Evolutionary conservation across 768 basidiomycete species (phyloP), one percentile per base, ranked within the genome.

Genomic region (Podaxis carcinomalis): DNA sequence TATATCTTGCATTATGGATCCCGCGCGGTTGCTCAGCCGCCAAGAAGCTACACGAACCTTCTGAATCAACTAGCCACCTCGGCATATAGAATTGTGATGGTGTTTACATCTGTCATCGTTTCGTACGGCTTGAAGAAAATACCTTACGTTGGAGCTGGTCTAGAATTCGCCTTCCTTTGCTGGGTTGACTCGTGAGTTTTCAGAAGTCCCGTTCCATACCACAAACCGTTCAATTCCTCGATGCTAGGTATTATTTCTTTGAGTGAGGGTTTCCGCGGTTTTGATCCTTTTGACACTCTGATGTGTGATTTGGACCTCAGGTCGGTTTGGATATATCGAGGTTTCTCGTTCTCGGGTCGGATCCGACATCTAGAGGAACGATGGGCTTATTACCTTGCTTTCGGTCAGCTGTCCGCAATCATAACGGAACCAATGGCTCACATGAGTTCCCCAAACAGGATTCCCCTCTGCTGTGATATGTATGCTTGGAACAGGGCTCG

Each of bases 301-400:
- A 32, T n/a, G 14, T 2, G 14, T 16, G 68, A n/a, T 10, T 36
- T 55, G 19, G 47, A 59, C 23, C 32, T 39, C 59, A 92, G 91
- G 68, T 92, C 89, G 68, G 80, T 88, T 19, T 92, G 90, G 90
- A 83, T 89, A 50, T 83, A 90, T 7, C 84, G 87, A 13, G 90
- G 90, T 1, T 67, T 87, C 63, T 87, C 89, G 11, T 75, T 93
- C 11, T 80, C 90, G 1, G 75, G 82, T 13, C 78, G 92, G 57
- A 83, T 93, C 50, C 76, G 86, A 51, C 83, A 89, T 69, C 75
- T 94, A 19, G 93, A 95, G 73, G 91, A 93, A 72, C 83, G 92
- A 44, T 95, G 93, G 93, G 83, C 89, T 1, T 95, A 95, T 73
- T 92, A 87, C 68, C 80, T 93, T 61, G 89, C 89, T 4, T 95